These are phyloP conservation scores for Potentilla sterilis DNA, from an alignment of 306 rosid genomes.

Conservation along the genomic window DNA sequence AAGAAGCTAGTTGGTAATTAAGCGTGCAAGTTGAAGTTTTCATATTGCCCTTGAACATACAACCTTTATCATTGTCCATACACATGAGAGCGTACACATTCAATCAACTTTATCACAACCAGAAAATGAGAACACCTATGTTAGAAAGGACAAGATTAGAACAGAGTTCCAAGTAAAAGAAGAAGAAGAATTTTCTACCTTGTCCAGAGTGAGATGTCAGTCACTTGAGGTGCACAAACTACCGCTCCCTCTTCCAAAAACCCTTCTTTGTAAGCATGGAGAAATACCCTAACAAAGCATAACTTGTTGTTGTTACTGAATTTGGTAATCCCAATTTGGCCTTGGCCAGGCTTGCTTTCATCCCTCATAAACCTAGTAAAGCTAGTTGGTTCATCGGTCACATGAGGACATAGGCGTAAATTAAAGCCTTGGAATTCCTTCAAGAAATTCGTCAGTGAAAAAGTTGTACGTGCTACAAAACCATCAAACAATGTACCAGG, in stretches of 20 bases:
- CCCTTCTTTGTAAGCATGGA: slow-evolving; percentile 73
- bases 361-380: slow-evolving; percentile 39
- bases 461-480: slow-evolving; percentile 52
- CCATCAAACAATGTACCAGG: slow-evolving; percentile 41
- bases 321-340: slow-evolving; percentile 19
- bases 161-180: not conserved
- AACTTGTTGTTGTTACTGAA: slow-evolving; percentile 36
- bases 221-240: slow-evolving; percentile 60
- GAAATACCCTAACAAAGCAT: slow-evolving; percentile 71
- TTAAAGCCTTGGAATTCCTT: slow-evolving; percentile 43
- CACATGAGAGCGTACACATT: not conserved
- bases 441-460: slow-evolving; percentile 48
- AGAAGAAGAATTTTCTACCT: slow-evolving; percentile 37
- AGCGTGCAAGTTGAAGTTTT: not conserved
- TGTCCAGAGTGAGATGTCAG: slow-evolving; percentile 62
- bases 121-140: not conserved
- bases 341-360: slow-evolving; percentile 32
- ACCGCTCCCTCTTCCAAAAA: slow-evolving; percentile 83
- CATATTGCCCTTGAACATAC: not conserved
- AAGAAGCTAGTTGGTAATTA: not conserved
- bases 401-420: slow-evolving; percentile 59
- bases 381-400: slow-evolving; percentile 30
- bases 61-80: not conserved
- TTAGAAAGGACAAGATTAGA: not conserved
- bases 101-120: slow-evolving; percentile 1